Evolutionary conservation across 345 rosid species (phyloP).

Genomic region (Gossypium raimondii): DNA sequence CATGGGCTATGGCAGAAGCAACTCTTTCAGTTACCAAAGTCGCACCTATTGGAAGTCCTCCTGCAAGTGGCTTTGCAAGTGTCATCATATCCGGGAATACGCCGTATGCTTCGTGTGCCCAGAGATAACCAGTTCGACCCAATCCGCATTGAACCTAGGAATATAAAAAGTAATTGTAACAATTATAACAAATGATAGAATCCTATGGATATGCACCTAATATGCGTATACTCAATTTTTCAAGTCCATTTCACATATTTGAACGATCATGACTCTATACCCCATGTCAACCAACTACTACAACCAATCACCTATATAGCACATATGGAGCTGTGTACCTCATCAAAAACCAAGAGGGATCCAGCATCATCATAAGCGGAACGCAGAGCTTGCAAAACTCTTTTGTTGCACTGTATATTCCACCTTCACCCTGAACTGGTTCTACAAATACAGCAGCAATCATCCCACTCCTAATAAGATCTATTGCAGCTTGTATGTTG

Average conservation of each 20-base stretch:
- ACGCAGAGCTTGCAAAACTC: slow-evolving; percentile 28
- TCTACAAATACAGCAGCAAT: slow-evolving; percentile 92
- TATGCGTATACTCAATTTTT: background rate
- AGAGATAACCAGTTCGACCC: slow-evolving; percentile 72
- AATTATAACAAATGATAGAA: background rate
- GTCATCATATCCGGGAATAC: slow-evolving; percentile 86
- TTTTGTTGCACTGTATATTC: slow-evolving; percentile 59
- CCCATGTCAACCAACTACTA: too few relatives aligned
- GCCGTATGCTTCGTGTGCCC: slow-evolving; percentile 74
- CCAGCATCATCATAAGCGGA: slow-evolving; percentile 74
- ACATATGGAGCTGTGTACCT: slow-evolving; percentile 15
- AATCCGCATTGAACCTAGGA: slow-evolving; percentile 85
- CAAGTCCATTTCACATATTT: too few relatives aligned
- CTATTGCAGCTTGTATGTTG: slow-evolving; percentile 52
- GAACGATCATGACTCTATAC: too few relatives aligned
- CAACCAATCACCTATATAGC: background rate
- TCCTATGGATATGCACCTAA: background rate
- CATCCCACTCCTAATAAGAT: slow-evolving; percentile 47
- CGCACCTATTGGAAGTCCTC: slow-evolving; percentile 91
- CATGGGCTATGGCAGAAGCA: slow-evolving; percentile 56
- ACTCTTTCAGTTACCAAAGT: slow-evolving; percentile 69
- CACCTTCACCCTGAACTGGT: slow-evolving; percentile 98
- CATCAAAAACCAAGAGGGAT: slow-evolving; percentile 83
- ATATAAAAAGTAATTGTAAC: background rate
- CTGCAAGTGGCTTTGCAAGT: slow-evolving; percentile 93